Percentiles rank a stretch among this genome's conserved stretches.
phyloP scores from a whole-genome alignment of 257 asterid species.

The Solanum stenotomum region DNA sequence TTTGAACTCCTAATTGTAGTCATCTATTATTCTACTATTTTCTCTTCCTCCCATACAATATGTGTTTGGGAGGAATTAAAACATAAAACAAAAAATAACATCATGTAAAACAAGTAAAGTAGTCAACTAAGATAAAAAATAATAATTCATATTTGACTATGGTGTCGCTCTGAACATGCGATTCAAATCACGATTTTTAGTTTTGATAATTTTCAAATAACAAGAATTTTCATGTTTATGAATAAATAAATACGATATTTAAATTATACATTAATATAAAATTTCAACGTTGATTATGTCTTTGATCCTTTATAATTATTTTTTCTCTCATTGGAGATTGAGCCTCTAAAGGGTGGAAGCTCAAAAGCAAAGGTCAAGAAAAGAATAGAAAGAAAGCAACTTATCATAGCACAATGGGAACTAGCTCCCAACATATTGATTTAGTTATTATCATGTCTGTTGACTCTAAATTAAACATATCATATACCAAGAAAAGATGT shows the following conservation, averaged over 20 bases:
- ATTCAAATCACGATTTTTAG: neutral
- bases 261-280: neutral
- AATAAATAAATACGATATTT: neutral
- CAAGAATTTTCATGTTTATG: neutral
- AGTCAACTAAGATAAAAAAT: neutral
- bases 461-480: neutral
- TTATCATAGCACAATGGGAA: neutral
- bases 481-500: neutral
- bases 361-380: neutral
- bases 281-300: neutral
- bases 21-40: no score
- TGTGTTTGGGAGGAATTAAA: neutral
- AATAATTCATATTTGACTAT: neutral
- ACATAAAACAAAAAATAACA: neutral
- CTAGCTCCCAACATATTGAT: neutral
- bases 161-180: neutral
- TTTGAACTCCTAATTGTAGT: no score
- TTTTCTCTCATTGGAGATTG: neutral
- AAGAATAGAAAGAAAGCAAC: neutral
- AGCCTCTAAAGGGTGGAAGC: neutral
- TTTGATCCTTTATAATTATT: neutral
- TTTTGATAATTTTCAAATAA: neutral
- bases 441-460: neutral
- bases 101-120: neutral
- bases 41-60: no score